Base-by-base conservation (phyloP, 352 stramenopile genomes). In the Phytophthora idaei region DNA sequence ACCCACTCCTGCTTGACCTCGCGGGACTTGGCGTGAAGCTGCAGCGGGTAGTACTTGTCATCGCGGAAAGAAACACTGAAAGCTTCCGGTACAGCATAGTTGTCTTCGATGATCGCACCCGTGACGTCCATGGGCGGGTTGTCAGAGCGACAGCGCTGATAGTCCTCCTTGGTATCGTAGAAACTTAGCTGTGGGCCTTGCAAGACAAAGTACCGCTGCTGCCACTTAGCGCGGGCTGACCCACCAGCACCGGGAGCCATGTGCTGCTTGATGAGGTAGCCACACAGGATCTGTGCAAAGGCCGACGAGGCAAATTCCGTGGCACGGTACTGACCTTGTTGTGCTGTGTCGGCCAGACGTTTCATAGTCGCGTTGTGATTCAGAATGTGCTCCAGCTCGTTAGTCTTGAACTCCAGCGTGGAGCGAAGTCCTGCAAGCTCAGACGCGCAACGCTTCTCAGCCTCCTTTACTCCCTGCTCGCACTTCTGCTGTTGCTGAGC, bases 311-410 rank as follows among this genome's bases (percentile, higher is more conserved):
- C 83, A 54, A 93, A 90, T 62, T 95, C 88, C n/a, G 87, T 93
- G 15, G 86, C 87, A 17, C 88, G 86, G 65, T 93, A 93, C 44
- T 95, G 87, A 12, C 88, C 84, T 48, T 94, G 83, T 71, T 94
- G 88, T 45, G 88, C 88, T 46, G 87, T 93, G 60, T 95, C 88
- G 1, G 87, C 88, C 4, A 95, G 76, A 0, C 85, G 82, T 70
- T 93, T 93, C 72, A 95, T 77, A n/a, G 88, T 95, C 28, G 86
- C 85, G 34, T 95, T 95, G 70, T 95, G 86, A 67, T 91, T 93
- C 47, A 94, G 59, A 61, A 95, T 88, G 75, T 95, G 85, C 61
- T 95, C 88, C 15, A 95, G 69, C 66, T 95, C 87, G 62, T 93
- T 90, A 14, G 85, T 94, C 71, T 95, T 94, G 67, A 92, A 94